Conservation (phyloP, 2,329 filamentous ascomycete species). For the Diaporthe vaccinii region DNA sequence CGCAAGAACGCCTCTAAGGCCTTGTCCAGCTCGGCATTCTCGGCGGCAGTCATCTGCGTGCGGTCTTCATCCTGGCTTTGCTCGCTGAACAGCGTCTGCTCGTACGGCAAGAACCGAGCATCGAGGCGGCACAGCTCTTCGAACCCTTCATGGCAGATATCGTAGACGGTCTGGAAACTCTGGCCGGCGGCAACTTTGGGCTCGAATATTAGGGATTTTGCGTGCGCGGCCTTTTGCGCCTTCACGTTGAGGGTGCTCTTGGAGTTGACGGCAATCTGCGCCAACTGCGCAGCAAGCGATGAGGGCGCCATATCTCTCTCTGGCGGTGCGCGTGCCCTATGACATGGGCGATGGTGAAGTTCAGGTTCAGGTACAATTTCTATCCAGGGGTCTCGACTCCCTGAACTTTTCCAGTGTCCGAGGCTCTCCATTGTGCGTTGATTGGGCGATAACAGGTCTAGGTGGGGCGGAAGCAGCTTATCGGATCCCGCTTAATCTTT, state of each 20-base stretch:
- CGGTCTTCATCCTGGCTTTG: conserved; percentile 93
- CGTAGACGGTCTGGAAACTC: conserved; percentile 89
- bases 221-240: conserved; percentile 91
- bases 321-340: conserved; percentile 30
- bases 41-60: conserved; percentile 82
- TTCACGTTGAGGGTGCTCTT: conserved; percentile 93
- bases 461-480: conserved; percentile 18
- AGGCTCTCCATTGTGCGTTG: background rate
- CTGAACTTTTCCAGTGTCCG: conserved; percentile 24
- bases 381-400: conserved; percentile 19
- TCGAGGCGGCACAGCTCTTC: conserved; percentile 93
- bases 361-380: conserved; percentile 20
- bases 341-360: conserved; percentile 20
- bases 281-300: conserved; percentile 92
- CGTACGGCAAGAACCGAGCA: conserved; percentile 80
- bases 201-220: conserved; percentile 95
- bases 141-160: conserved; percentile 89
- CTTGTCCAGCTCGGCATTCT: conserved; percentile 85
- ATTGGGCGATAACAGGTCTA: conserved; percentile 27
- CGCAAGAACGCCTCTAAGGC: conserved; percentile 87
- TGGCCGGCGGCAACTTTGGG: conserved; percentile 86
- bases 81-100: conserved; percentile 87
- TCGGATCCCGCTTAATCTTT: conserved; percentile 21
- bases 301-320: conserved; percentile 51
- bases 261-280: conserved; percentile 89